Evolutionary conservation across 73 alveolate species (phyloP), one percentile per base, ranked within the genome.

Genomic region (Paraurostyla sp.): DNA sequence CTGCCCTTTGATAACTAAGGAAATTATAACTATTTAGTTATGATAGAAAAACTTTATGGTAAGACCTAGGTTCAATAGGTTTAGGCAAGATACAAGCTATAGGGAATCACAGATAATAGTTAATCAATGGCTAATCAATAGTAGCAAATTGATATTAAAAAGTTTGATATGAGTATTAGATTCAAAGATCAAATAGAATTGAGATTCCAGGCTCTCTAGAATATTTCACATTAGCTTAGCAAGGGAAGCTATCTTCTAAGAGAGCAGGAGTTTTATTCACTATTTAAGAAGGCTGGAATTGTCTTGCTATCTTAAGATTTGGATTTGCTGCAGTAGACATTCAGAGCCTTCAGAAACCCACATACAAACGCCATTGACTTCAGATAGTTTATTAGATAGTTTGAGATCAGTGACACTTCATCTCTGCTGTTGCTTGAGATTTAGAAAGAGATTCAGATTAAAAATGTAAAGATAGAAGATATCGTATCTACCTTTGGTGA

Each of bases 21-120:
- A 20, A 51, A 54, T 78, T 78, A 78, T 36, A 78, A 78, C 80
- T 78, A 78, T 35, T 48, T 78, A 0, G 40, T 54, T 0, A 78
- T 78, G 89, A 40, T 78, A 6, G 89, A 78, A 7, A 36, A 51
- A 58, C 60, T 78, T 3, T 78, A 51, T 54, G 89, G 89, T 25
- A 49, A 45, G 18, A 2, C 4, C 7, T 20, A 78, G 33, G 89
- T 78, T 51, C n/a, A 29, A 45, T 6, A 23, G 49, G 42, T 78
- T 29, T 35, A 51, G 50, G 18, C 23, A 50, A 51, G 33, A 22
- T 33, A 32, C 30, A 32, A 29, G 7, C 60, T 51, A 1, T 29
- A 54, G 33, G 78, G 78, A 16, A 3, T 71, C 36, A 11, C 85
- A 42, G 29, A n/a, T n/a, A n/a, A n/a, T n/a, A n/a, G n/a, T n/a